Conservation (phyloP, 495 filamentous ascomycete genomes). For the Aspergillus leporis region DNA sequence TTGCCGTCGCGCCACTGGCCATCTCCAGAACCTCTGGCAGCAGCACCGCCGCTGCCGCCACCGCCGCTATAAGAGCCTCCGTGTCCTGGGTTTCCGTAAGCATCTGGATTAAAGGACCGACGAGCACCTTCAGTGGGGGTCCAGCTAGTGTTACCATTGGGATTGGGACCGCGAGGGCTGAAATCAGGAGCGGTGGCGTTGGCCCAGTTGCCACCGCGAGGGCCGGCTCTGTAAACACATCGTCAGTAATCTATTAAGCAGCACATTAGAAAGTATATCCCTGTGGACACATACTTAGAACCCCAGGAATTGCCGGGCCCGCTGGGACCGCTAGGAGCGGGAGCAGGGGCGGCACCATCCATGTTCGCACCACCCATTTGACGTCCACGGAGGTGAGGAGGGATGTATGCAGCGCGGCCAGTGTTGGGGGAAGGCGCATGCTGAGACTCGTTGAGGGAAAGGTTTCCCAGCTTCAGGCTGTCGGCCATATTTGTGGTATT, state of each 20-base stretch:
- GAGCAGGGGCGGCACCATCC: conserved; percentile 41
- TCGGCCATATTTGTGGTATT: conserved; percentile 78
- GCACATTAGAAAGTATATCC: background rate
- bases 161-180: conserved; percentile 58
- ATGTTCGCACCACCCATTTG: conserved; percentile 47
- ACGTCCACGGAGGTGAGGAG: conserved; percentile 81
- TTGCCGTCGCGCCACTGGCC: conserved; percentile 96
- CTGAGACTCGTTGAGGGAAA: conserved; percentile 73
- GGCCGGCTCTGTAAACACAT: conserved; percentile 25
- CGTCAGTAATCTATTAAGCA: conserved; percentile 10
- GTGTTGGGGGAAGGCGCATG: conserved; percentile 54
- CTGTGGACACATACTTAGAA: conserved; percentile 38
- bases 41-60: conserved; percentile 55
- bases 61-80: conserved; percentile 49
- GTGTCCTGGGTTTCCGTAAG: conserved; percentile 64
- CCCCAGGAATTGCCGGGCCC: conserved; percentile 32
- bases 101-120: conserved; percentile 62
- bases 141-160: conserved; percentile 48
- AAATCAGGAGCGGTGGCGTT: conserved; percentile 65
- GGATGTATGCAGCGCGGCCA: conserved; percentile 85
- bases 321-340: conserved; percentile 29
- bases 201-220: conserved; percentile 71
- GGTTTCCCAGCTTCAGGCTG: conserved; percentile 86
- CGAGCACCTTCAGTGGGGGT: conserved; percentile 32
- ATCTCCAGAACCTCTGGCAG: conserved; percentile 80